A percentile compares a stretch with the other conserved stretches of the same genome.
phyloP scores from a whole-genome alignment of 1,139 yeast genomes.

The Candida labiduridarum region DNA sequence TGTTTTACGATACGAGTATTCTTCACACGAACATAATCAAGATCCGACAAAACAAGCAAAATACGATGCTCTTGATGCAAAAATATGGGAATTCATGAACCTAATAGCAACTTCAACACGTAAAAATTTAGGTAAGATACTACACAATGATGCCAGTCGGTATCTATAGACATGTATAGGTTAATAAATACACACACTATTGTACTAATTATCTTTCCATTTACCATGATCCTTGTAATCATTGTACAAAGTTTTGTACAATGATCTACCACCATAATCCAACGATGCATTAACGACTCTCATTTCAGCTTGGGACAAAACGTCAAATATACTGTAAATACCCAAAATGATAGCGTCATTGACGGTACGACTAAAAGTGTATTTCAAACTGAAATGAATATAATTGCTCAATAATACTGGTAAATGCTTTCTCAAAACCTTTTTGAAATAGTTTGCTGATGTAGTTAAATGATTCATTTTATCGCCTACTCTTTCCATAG shows the following conservation, averaged over 20 bases:
- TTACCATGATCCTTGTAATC: constrained; percentile 80
- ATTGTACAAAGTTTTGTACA: constrained; percentile 66
- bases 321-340: constrained; percentile 65
- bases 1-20: constrained; percentile 55
- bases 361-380: constrained; percentile 48
- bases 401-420: constrained; percentile 64
- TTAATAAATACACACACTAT: background rate
- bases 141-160: constrained; percentile 34
- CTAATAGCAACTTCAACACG: constrained; percentile 22
- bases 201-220: constrained; percentile 63
- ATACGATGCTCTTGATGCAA: constrained; percentile 32
- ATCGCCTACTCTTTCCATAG: constrained; percentile 31
- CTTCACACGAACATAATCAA: constrained; percentile 23
- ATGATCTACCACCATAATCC: constrained; percentile 70
- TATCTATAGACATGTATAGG: constrained; percentile 15
- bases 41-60: constrained; percentile 10
- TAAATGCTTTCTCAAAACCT: constrained; percentile 61
- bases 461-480: constrained; percentile 48
- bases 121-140: constrained; percentile 31
- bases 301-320: constrained; percentile 68
- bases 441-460: constrained; percentile 55
- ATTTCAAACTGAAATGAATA: constrained; percentile 52
- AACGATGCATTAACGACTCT: constrained; percentile 66
- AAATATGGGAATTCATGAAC: constrained; percentile 41
- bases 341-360: constrained; percentile 59